phyloP scores from a whole-genome alignment of 805 yeast genomes.

The Candida jianshihensis region DNA sequence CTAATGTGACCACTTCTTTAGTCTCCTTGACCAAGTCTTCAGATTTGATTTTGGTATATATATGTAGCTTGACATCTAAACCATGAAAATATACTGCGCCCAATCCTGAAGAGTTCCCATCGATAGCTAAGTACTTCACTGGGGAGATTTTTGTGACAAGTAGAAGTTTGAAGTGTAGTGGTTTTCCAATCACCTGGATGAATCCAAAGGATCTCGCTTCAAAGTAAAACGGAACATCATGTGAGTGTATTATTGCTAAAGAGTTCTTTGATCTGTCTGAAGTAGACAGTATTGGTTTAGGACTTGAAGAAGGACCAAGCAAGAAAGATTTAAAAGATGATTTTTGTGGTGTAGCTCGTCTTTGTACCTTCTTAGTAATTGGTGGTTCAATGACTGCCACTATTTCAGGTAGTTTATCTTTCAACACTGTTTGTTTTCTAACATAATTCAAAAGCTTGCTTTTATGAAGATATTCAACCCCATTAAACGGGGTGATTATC shows the following conservation, averaged over 20 bases:
- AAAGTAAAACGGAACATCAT: constrained; percentile 9
- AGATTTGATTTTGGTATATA: constrained; percentile 15
- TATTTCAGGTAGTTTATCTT: constrained; percentile 35
- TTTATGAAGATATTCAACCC: constrained; percentile 15
- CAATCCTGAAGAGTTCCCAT: constrained; percentile 39
- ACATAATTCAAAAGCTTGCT: constrained; percentile 38
- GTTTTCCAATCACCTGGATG: constrained; percentile 6
- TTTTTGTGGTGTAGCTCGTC: too few species aligned
- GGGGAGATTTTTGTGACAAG: constrained; percentile 18
- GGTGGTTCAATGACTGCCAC: constrained; percentile 28
- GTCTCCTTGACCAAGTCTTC: constrained; percentile 7
- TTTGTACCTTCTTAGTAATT: too few species aligned
- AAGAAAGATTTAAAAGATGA: constrained; percentile 1
- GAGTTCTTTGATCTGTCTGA: too few species aligned
- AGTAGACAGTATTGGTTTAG: neutral
- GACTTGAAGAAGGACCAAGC: neutral
- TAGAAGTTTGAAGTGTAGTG: constrained; percentile 18
- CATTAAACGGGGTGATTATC: constrained; percentile 4
- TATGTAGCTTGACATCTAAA: constrained; percentile 24
- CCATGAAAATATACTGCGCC: constrained; percentile 39
- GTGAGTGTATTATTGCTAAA: constrained; percentile 3
- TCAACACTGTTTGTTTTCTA: constrained; percentile 34
- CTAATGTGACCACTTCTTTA: neutral
- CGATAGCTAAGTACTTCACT: constrained; percentile 23
- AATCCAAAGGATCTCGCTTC: constrained; percentile 11